A percentile compares a stretch with the other conserved stretches of the same genome.
These are phyloP conservation scores for Neofusicoccum sp. DNA, from an alignment of 2,329 filamentous ascomycete species.

Conservation along the genomic window DNA sequence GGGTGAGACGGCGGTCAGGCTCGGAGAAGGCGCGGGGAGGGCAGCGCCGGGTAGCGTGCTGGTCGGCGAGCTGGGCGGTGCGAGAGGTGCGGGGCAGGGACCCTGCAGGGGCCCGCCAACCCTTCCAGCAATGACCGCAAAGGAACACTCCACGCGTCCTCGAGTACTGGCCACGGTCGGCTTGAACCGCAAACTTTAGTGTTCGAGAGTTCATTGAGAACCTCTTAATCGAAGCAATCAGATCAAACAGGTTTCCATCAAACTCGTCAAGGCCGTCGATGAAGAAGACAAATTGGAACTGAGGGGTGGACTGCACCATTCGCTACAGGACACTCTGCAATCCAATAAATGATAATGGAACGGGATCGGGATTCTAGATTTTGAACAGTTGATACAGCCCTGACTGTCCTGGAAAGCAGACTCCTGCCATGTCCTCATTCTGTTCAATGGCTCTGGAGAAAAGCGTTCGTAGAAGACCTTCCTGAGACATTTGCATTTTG, in stretches of 20 bases:
- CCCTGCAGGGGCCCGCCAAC: background rate
- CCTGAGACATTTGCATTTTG: constrained; percentile 28
- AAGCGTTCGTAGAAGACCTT: constrained; percentile 32
- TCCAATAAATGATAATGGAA: background rate
- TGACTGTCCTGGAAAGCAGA: background rate
- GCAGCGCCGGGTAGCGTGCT: background rate
- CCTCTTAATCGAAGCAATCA: background rate
- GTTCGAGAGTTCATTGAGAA: background rate
- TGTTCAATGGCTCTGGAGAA: constrained; percentile 26
- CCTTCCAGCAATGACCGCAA: background rate
- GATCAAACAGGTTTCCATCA: constrained; percentile 22
- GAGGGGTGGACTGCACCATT: background rate
- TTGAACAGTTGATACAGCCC: background rate
- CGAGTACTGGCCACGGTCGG: constrained; percentile 24
- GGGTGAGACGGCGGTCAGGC: constrained; percentile 14
- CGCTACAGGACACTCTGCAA: background rate
- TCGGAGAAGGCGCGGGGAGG: background rate
- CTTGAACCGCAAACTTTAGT: constrained; percentile 27
- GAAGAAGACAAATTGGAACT: constrained; percentile 24
- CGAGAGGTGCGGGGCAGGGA: constrained; percentile 16
- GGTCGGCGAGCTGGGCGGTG: constrained; percentile 1
- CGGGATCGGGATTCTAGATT: background rate
- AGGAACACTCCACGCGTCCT: background rate
- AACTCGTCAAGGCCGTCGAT: constrained; percentile 30
- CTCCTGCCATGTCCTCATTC: background rate